Percentiles rank a stretch among this genome's conserved stretches.
These are phyloP conservation scores for Incumbomyces lentus DNA, from an alignment of 2,329 filamentous ascomycete genomes.

Conservation along the genomic window DNA sequence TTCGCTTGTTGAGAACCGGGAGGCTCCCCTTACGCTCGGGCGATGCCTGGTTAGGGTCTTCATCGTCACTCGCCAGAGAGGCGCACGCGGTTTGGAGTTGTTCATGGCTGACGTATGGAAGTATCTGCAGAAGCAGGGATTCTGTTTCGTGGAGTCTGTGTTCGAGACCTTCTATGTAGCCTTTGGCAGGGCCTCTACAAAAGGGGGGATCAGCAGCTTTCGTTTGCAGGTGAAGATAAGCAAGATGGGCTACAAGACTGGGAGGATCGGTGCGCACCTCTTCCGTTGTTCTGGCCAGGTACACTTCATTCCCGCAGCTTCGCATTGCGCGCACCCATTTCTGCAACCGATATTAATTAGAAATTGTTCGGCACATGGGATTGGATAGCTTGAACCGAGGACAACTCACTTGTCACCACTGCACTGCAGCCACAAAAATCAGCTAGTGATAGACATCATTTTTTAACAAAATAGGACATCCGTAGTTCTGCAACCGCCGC, in stretches of 20 bases:
- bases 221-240: not conserved
- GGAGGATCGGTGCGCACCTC: conserved; percentile 21
- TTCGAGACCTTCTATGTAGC: conserved; percentile 36
- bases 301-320: conserved; percentile 26
- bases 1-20: conserved; percentile 22
- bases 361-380: not conserved
- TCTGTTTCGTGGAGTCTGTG: conserved; percentile 35
- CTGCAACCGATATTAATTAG: conserved; percentile 1
- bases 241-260: not conserved
- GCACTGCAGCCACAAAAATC: conserved; percentile 22
- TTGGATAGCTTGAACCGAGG: not conserved
- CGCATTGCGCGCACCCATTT: conserved; percentile 28
- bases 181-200: conserved; percentile 37
- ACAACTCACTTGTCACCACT: conserved; percentile 29
- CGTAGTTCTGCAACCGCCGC: not conserved
- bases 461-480: too few species aligned
- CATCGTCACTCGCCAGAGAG: conserved; percentile 2
- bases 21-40: conserved; percentile 12
- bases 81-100: conserved; percentile 24
- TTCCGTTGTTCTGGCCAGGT: conserved; percentile 31
- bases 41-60: conserved; percentile 12
- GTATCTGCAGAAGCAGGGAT: conserved; percentile 28
- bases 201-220: conserved; percentile 1
- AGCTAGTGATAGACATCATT: not conserved
- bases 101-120: conserved; percentile 25